These are phyloP conservation scores for Cajanus cajan DNA, from an alignment of 306 rosid species.

Conservation along the genomic window DNA sequence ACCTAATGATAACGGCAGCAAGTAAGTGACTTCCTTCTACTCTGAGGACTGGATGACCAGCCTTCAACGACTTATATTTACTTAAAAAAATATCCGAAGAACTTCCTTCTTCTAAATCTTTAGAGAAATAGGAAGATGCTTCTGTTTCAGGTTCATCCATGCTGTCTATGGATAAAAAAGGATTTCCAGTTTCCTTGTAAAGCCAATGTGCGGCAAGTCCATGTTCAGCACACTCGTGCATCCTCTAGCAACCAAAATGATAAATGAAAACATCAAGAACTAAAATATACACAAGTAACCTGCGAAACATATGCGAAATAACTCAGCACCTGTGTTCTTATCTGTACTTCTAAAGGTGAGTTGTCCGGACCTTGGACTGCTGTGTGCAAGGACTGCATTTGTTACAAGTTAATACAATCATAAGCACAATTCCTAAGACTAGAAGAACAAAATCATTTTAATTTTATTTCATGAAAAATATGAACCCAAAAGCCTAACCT, in stretches of 20 bases:
- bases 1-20: slow-evolving; percentile 88
- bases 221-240: slow-evolving; percentile 96
- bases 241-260: slow-evolving; percentile 57
- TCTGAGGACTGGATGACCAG: slow-evolving; percentile 94
- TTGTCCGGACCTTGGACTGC: slow-evolving; percentile 91
- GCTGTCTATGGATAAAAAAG: slow-evolving; percentile 44
- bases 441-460: slow-evolving; percentile 27
- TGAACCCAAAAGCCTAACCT: slow-evolving; percentile 54
- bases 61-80: slow-evolving; percentile 67
- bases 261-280: slow-evolving; percentile 18
- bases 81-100: slow-evolving; percentile 48
- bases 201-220: slow-evolving; percentile 99
- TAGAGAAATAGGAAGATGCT: slow-evolving; percentile 52
- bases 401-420: slow-evolving; percentile 22
- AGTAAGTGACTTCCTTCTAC: slow-evolving; percentile 95
- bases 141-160: slow-evolving; percentile 64
- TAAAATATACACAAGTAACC: slow-evolving; percentile 21
- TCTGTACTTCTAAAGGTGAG: slow-evolving; percentile 97
- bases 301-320: slow-evolving; percentile 4
- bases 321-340: slow-evolving; percentile 82
- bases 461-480: slow-evolving; percentile 15
- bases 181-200: slow-evolving; percentile 82
- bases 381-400: slow-evolving; percentile 90
- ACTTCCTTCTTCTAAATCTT: slow-evolving; percentile 56
- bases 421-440: slow-evolving; percentile 7